Evolutionary conservation across 2,329 filamentous ascomycete genomes (phyloP).

Genomic region (Calonectria pseudoreteaudii): DNA sequence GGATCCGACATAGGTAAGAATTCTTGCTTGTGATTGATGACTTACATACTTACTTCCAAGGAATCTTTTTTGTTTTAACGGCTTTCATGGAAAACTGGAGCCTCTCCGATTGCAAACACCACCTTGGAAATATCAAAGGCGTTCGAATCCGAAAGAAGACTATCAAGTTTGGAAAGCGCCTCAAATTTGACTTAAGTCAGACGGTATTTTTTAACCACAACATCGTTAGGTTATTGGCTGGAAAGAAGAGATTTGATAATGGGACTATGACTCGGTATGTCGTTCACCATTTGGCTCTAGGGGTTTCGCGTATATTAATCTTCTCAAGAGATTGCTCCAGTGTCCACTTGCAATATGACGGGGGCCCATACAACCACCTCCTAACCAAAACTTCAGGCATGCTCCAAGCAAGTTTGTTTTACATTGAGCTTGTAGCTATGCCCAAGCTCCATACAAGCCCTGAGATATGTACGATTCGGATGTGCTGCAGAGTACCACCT

Average conservation of each 20-base stretch:
- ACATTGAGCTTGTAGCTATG: background rate
- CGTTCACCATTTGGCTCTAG: too few species aligned
- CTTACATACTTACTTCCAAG: background rate
- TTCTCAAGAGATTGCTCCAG: background rate
- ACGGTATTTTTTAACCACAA: background rate
- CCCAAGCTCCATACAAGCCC: background rate
- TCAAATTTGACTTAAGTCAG: background rate
- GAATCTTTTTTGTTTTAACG: background rate
- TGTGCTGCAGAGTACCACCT: background rate
- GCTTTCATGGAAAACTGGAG: background rate
- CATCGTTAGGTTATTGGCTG: background rate
- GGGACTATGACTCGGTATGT: background rate
- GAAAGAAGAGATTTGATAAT: background rate
- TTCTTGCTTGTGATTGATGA: too few species aligned
- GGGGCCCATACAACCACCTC: background rate
- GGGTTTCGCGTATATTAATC: too few species aligned
- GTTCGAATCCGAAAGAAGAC: background rate
- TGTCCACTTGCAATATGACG: background rate
- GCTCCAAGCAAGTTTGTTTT: background rate
- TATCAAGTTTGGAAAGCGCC: background rate
- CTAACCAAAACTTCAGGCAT: background rate
- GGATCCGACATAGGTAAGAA: background rate
- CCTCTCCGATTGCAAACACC: background rate
- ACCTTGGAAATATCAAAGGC: background rate
- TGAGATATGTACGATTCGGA: background rate